Conservation (phyloP, 1,284 basidiomycete species). For the Taiwanofungus camphoratus region DNA sequence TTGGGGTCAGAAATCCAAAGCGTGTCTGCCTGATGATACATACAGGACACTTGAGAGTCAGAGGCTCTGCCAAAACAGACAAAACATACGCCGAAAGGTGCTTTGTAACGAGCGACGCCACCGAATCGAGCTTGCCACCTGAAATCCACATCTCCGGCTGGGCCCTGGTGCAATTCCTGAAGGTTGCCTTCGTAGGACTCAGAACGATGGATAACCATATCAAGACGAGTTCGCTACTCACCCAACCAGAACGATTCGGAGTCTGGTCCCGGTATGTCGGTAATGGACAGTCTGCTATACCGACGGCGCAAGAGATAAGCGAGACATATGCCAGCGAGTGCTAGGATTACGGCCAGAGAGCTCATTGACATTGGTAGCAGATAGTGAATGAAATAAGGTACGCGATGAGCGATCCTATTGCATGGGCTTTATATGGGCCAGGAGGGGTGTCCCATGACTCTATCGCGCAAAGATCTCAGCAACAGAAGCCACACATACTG, state of each 20-base stretch:
- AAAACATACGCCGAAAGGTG: conserved; percentile 41
- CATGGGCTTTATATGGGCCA: too few species aligned
- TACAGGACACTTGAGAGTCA: not conserved
- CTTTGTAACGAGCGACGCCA: conserved; percentile 44
- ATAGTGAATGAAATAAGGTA: too few species aligned
- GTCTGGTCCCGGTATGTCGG: conserved; percentile 27
- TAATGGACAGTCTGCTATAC: conserved; percentile 18
- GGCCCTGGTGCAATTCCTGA: conserved; percentile 43
- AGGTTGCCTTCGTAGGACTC: conserved; percentile 36
- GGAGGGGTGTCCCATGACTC: too few species aligned
- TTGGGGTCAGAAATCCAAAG: conserved; percentile 35
- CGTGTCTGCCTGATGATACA: conserved; percentile 23
- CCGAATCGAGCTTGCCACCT: conserved; percentile 44
- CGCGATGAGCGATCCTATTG: too few species aligned
- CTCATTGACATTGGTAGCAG: too few species aligned
- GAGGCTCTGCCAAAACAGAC: too few species aligned
- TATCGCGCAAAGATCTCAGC: too few species aligned
- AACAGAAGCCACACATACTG: too few species aligned
- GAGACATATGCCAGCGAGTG: conserved; percentile 8
- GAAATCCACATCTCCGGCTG: conserved; percentile 45
- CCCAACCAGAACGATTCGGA: conserved; percentile 29
- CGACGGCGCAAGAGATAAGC: conserved; percentile 15
- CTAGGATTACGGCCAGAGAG: not conserved
- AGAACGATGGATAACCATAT: too few species aligned
- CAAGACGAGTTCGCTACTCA: conserved; percentile 3